Percentiles rank a stretch among this genome's conserved stretches.
Conservation (phyloP, 1,284 basidiomycete species). For the Ceratorhiza oryzae-sativae region DNA sequence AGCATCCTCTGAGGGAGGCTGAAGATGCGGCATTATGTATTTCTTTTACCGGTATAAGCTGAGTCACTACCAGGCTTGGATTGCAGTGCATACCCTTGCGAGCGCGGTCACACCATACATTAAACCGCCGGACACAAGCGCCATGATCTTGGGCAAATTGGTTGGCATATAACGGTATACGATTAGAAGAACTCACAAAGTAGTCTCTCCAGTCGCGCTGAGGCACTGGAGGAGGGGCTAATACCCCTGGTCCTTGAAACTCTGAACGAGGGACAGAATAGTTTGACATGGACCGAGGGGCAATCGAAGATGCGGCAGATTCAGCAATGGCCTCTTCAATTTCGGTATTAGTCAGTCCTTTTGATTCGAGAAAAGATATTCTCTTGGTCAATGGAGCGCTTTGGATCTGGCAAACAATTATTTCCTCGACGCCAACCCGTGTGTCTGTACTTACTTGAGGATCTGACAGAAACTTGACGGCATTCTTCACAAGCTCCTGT, state of each 20-base stretch:
- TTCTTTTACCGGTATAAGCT: conserved; percentile 62
- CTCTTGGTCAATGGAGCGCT: conserved; percentile 82
- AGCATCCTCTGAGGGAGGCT: conserved; percentile 85
- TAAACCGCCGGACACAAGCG: conserved; percentile 87
- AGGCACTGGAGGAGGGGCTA: conserved; percentile 53
- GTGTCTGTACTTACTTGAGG: conserved; percentile 62
- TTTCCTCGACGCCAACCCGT: not conserved
- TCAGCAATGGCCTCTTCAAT: conserved; percentile 87
- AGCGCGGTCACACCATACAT: conserved; percentile 88
- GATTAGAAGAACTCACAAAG: conserved; percentile 70
- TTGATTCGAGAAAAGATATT: conserved; percentile 92
- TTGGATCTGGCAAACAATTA: conserved; percentile 60
- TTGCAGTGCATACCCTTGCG: conserved; percentile 68
- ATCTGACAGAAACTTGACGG: conserved; percentile 81
- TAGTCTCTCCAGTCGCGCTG: conserved; percentile 91
- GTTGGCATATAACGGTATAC: no score
- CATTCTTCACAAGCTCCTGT: conserved; percentile 78
- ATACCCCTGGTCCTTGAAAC: conserved; percentile 32
- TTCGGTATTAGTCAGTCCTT: conserved; percentile 84
- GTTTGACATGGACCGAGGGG: conserved; percentile 35
- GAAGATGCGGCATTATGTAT: conserved; percentile 90
- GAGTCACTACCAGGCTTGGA: not conserved
- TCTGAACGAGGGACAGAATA: conserved; percentile 37
- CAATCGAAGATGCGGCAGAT: conserved; percentile 51
- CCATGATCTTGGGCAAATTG: conserved; percentile 97